phyloP scores from a whole-genome alignment of 305 asterid species.

The Fraxinus angustifolia region DNA sequence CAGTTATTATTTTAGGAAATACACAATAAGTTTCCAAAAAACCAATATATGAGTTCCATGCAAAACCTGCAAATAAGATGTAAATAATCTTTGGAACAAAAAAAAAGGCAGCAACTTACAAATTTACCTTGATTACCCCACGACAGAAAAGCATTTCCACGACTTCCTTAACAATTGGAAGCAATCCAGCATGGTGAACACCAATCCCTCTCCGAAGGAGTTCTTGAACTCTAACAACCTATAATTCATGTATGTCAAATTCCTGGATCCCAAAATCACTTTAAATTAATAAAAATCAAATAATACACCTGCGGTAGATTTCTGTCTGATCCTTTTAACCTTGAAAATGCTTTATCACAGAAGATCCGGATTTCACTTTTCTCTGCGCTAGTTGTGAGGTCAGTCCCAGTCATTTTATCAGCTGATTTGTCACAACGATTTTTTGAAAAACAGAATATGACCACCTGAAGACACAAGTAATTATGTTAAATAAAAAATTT shows the following conservation, averaged over 20 bases:
- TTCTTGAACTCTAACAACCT: constrained; percentile 92
- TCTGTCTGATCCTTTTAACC: constrained; percentile 96
- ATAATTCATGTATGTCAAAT: constrained; percentile 29
- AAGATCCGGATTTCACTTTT: constrained; percentile 93
- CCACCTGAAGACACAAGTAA: constrained; percentile 57
- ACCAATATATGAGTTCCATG: neutral
- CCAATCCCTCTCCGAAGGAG: constrained; percentile 93
- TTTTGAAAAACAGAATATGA: constrained; percentile 96
- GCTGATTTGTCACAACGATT: constrained; percentile 91
- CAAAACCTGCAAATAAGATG: constrained; percentile 8
- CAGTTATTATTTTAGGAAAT: neutral
- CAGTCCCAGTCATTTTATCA: constrained; percentile 77
- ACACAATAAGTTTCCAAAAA: neutral
- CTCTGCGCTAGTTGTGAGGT: constrained; percentile 88
- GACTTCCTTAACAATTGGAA: constrained; percentile 97
- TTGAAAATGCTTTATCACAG: constrained; percentile 94
- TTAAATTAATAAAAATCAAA: constrained; percentile 23
- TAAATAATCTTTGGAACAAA: constrained; percentile 10
- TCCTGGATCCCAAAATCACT: constrained; percentile 20
- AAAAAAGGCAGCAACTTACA: constrained; percentile 1
- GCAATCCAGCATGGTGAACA: constrained; percentile 96
- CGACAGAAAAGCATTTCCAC: constrained; percentile 99
- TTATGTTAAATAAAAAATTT: constrained; percentile 11
- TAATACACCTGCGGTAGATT: constrained; percentile 85
- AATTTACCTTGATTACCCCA: constrained; percentile 83